These are phyloP conservation scores for Nowakowskiella sp. DNA, from an alignment of 192 early-diverging fungal species.

Conservation along the genomic window DNA sequence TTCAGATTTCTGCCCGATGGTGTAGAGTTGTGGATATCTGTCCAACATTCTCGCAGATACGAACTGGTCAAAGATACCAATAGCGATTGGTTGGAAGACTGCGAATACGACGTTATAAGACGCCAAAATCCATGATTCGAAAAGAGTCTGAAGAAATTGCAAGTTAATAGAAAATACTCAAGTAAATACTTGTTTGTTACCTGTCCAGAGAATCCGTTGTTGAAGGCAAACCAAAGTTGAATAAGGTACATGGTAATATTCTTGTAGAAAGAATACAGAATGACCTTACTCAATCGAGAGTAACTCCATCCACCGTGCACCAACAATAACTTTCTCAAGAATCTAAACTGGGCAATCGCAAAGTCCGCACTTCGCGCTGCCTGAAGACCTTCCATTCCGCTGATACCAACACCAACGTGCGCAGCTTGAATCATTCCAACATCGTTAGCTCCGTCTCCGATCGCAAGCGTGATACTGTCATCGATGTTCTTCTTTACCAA, in stretches of 20 bases:
- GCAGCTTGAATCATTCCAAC: constrained; percentile 99
- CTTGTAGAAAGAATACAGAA: constrained; percentile 98
- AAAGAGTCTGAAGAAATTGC: constrained; percentile 65
- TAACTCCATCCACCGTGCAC: constrained; percentile 98
- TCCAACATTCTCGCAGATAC: constrained; percentile 88
- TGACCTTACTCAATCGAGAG: constrained; percentile 87
- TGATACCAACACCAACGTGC: constrained; percentile 96
- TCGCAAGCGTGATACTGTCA: constrained; percentile 79
- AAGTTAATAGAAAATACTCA: not conserved
- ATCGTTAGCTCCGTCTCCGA: constrained; percentile 98
- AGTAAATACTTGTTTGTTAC: constrained; percentile 8
- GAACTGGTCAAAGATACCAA: constrained; percentile 98
- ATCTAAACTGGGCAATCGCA: constrained; percentile 97
- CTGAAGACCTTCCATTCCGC: constrained; percentile 92
- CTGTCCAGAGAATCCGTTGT: constrained; percentile 90
- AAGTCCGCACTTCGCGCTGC: constrained; percentile 96
- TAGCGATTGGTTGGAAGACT: constrained; percentile 85
- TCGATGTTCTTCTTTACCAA: constrained; percentile 89
- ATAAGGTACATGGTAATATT: constrained; percentile 97
- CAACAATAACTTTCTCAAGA: constrained; percentile 85
- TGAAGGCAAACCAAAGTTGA: constrained; percentile 93
- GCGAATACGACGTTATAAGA: constrained; percentile 94
- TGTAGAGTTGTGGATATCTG: constrained; percentile 95
- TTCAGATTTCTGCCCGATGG: constrained; percentile 38
- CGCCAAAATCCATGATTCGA: constrained; percentile 96